These are phyloP conservation scores for Passiflora organensis DNA, from an alignment of 345 rosid species.

Conservation along the genomic window DNA sequence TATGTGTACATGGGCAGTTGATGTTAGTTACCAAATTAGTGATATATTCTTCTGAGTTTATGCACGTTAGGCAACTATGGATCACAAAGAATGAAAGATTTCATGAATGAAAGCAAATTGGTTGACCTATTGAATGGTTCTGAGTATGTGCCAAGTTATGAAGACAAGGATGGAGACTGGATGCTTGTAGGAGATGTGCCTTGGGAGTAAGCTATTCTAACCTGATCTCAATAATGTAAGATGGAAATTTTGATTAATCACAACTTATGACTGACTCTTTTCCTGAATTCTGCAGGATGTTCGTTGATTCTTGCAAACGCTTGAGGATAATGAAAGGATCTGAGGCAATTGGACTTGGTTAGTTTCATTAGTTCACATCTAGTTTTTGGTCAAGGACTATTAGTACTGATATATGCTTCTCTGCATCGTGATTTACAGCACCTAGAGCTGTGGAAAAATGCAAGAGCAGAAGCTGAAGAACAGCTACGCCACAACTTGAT, in stretches of 20 bases:
- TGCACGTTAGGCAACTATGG: conserved; percentile 23
- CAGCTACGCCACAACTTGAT: neutral
- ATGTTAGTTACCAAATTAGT: too few species aligned
- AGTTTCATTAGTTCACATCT: neutral
- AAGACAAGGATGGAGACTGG: conserved; percentile 31
- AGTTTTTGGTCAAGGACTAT: neutral
- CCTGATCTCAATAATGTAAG: too few species aligned
- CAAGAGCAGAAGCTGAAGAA: conserved; percentile 54
- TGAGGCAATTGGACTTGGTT: conserved; percentile 30
- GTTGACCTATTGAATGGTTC: conserved; percentile 23
- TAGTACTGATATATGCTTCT: neutral
- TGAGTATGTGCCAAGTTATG: conserved; percentile 27
- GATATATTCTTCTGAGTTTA: neutral
- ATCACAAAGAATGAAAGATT: conserved; percentile 22
- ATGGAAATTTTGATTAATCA: neutral
- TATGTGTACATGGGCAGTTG: too few species aligned
- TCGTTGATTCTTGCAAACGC: conserved; percentile 25
- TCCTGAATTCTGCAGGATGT: conserved; percentile 15
- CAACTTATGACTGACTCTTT: neutral
- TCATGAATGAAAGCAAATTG: conserved; percentile 25
- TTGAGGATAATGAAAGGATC: conserved; percentile 32
- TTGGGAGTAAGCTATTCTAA: conserved; percentile 22
- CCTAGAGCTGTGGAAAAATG: conserved; percentile 35
- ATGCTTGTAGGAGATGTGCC: conserved; percentile 37
- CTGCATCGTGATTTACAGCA: conserved; percentile 18